Evolutionary conservation across 768 basidiomycete species (phyloP).

Genomic region (Russula vinacea): DNA sequence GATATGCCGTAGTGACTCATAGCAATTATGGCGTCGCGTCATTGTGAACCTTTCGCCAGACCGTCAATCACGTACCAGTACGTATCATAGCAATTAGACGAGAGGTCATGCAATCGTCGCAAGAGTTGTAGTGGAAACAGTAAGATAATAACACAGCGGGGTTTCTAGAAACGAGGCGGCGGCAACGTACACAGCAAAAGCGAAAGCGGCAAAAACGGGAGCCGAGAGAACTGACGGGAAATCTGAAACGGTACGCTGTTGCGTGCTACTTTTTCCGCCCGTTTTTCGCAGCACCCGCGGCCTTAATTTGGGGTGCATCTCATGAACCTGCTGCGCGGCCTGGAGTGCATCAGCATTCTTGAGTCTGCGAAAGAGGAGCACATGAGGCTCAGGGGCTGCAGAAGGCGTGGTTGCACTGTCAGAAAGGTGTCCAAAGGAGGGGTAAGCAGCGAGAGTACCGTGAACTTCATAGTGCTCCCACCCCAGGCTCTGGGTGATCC

Average conservation of each 20-base stretch:
- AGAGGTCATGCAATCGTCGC: slow-evolving; percentile 14
- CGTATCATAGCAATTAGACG: slow-evolving; percentile 11
- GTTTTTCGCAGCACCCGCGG: slow-evolving; percentile 40
- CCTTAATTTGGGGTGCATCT: slow-evolving; percentile 31
- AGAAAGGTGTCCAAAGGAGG: slow-evolving; percentile 10
- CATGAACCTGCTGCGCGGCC: slow-evolving; percentile 27
- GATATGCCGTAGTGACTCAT: background rate
- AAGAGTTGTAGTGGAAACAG: background rate
- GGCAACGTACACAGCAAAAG: slow-evolving; percentile 24
- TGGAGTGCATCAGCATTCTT: slow-evolving; percentile 54
- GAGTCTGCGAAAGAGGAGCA: slow-evolving; percentile 84
- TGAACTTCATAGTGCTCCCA: slow-evolving; percentile 99
- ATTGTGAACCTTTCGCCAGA: background rate
- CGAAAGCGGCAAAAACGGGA: slow-evolving; percentile 25
- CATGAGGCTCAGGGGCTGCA: slow-evolving; percentile 87
- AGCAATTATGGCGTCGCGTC: background rate
- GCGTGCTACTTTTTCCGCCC: slow-evolving; percentile 41
- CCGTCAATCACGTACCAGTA: slow-evolving; percentile 9
- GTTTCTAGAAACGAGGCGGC: slow-evolving; percentile 5
- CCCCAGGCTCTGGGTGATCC: slow-evolving; percentile 92
- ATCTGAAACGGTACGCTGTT: background rate
- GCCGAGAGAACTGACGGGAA: slow-evolving; percentile 32
- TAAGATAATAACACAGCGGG: slow-evolving; percentile 15
- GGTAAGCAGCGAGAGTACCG: slow-evolving; percentile 43
- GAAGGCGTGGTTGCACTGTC: slow-evolving; percentile 5